Evolutionary conservation across 805 yeast genomes (phyloP).

Genomic region (Komagataella pastoris): DNA sequence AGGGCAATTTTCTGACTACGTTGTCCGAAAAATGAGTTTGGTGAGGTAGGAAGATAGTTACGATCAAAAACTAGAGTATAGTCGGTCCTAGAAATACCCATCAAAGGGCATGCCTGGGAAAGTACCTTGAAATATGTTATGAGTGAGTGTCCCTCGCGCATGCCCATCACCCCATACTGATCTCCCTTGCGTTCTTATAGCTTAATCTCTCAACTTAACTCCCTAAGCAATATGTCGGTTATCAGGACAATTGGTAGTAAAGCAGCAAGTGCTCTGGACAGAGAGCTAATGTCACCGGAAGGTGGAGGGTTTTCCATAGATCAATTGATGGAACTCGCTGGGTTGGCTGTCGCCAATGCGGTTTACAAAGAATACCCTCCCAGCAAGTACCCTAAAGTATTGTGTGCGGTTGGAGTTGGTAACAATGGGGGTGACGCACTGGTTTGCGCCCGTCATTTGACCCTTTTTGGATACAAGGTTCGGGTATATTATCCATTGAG

Average conservation of each 20-base stretch:
- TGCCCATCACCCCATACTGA: background rate
- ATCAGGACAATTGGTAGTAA: constrained; percentile 18
- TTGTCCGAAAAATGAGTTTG: too few species aligned
- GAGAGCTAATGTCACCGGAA: constrained; percentile 62
- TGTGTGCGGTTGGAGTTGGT: constrained; percentile 88
- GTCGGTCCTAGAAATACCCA: too few species aligned
- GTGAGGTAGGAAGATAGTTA: too few species aligned
- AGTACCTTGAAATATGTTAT: background rate
- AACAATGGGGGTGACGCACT: constrained; percentile 96
- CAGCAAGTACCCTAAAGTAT: constrained; percentile 24
- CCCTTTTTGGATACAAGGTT: constrained; percentile 69
- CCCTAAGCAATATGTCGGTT: background rate
- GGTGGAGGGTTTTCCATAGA: constrained; percentile 70
- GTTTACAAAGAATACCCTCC: constrained; percentile 59
- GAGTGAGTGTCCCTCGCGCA: background rate
- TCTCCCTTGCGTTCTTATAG: background rate
- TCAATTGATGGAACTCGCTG: constrained; percentile 94
- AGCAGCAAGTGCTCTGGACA: constrained; percentile 68
- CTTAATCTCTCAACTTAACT: background rate
- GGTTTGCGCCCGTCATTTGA: constrained; percentile 87
- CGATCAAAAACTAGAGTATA: too few species aligned
- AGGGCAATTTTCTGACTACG: constrained; percentile 6
- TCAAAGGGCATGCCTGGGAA: background rate
- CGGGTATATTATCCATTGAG: constrained; percentile 70
- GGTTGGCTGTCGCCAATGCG: constrained; percentile 86